These are phyloP conservation scores for Clavaria fumosa DNA, from an alignment of 768 basidiomycete genomes.

Conservation along the genomic window DNA sequence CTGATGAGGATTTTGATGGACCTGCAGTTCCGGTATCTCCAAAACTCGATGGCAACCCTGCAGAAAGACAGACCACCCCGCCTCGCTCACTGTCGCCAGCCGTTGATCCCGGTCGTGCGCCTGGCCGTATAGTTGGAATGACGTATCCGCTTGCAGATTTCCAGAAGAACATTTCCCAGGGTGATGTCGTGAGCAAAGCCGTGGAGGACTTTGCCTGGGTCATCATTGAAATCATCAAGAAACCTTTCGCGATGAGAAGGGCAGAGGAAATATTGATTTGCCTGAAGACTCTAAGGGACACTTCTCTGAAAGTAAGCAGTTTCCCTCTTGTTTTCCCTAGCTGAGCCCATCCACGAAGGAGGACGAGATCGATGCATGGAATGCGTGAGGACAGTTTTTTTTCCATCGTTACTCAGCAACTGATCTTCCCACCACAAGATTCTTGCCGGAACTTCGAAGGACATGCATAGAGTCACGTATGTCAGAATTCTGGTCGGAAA, in stretches of 20 bases:
- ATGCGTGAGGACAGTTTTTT: conserved; percentile 31
- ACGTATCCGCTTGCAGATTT: conserved; percentile 70
- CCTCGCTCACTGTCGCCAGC: conserved; percentile 32
- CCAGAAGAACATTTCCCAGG: conserved; percentile 46
- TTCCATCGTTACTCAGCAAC: conserved; percentile 1
- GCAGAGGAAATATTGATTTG: conserved; percentile 60
- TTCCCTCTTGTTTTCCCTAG: neutral
- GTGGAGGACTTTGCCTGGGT: conserved; percentile 66
- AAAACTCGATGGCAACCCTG: conserved; percentile 3
- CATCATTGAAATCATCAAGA: conserved; percentile 50
- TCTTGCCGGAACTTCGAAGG: conserved; percentile 41
- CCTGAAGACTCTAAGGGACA: conserved; percentile 48
- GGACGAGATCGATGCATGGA: conserved; percentile 77
- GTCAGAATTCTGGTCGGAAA: conserved; percentile 46
- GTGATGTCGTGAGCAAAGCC: conserved; percentile 74
- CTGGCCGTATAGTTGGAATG: conserved; percentile 63
- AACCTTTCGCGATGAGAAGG: conserved; percentile 57
- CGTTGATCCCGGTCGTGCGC: conserved; percentile 37
- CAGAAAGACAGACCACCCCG: conserved; percentile 32
- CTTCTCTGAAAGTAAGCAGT: conserved; percentile 38
- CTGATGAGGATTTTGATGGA: conserved; percentile 29
- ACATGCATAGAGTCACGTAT: conserved; percentile 49
- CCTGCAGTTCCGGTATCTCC: conserved; percentile 22
- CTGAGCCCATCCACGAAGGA: conserved; percentile 28
- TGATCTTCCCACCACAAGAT: conserved; percentile 25